Conservation (phyloP, 225 moss, liverwort and hornwort species). For the Pleurozium schreberi region DNA sequence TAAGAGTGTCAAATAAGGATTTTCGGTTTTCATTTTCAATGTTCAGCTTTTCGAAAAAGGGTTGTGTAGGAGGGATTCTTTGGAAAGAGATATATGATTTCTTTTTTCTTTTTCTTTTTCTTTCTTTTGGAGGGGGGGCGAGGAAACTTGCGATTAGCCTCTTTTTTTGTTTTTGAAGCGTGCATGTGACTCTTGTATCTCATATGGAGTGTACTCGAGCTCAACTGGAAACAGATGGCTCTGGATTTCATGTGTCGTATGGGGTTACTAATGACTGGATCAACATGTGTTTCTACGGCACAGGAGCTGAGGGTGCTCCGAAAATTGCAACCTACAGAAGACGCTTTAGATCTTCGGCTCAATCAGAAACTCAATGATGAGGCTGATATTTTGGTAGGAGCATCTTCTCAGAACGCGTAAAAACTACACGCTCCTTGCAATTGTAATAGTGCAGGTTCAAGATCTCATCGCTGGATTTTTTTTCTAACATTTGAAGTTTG, state of each 20-base stretch:
- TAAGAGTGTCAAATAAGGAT: neutral
- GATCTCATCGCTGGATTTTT: neutral
- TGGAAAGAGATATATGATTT: neutral
- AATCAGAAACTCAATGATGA: constrained; percentile 47
- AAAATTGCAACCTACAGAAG: constrained; percentile 69
- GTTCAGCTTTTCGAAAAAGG: neutral
- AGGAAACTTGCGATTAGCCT: neutral
- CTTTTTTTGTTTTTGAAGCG: neutral
- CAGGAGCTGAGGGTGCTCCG: constrained; percentile 77
- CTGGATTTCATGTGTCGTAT: neutral
- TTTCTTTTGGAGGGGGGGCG: too few species aligned
- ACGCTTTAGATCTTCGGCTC: constrained; percentile 52
- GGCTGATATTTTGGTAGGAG: constrained; percentile 39
- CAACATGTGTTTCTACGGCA: neutral
- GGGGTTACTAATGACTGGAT: neutral
- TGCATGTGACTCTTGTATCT: neutral
- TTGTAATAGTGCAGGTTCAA: neutral
- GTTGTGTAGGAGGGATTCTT: neutral
- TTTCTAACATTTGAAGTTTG: neutral
- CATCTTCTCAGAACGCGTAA: neutral
- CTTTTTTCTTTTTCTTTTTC: too few species aligned
- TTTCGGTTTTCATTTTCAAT: neutral
- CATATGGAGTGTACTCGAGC: neutral
- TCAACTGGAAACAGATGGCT: neutral
- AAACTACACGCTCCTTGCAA: neutral